Conservation (phyloP, 1,139 yeast species). For the Maudiozyma humilis region DNA sequence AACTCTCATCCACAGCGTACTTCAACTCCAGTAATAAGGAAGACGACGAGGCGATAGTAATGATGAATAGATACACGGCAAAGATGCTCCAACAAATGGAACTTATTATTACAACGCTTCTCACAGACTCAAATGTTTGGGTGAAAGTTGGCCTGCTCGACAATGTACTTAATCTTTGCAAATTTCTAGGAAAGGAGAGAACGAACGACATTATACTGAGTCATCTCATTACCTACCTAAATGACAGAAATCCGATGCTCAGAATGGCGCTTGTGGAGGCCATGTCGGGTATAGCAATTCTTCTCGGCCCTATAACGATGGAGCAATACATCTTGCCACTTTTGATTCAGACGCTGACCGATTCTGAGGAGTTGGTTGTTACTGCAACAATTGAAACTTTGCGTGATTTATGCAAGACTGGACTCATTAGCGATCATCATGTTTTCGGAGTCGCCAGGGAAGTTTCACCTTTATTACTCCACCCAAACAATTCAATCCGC, state of each 20-base stretch:
- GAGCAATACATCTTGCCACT: slow-evolving; percentile 86
- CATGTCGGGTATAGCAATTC: slow-evolving; percentile 71
- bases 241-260: slow-evolving; percentile 64
- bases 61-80: slow-evolving; percentile 16
- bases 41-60: slow-evolving; percentile 23
- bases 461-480: slow-evolving; percentile 51
- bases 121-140: slow-evolving; percentile 59
- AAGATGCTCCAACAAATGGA: slow-evolving; percentile 43
- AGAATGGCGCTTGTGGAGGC: slow-evolving; percentile 65
- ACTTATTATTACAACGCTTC: slow-evolving; percentile 50
- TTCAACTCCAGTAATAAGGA: neutral
- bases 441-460: slow-evolving; percentile 45
- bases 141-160: slow-evolving; percentile 65
- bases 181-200: slow-evolving; percentile 76
- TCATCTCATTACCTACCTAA: slow-evolving; percentile 83
- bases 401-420: slow-evolving; percentile 46
- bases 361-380: slow-evolving; percentile 76
- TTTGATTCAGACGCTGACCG: slow-evolving; percentile 71
- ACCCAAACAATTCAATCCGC: slow-evolving; percentile 84
- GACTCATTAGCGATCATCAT: slow-evolving; percentile 41
- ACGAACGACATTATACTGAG: slow-evolving; percentile 84
- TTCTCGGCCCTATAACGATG: slow-evolving; percentile 70
- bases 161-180: slow-evolving; percentile 66
- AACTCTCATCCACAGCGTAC: slow-evolving; percentile 38
- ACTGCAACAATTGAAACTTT: slow-evolving; percentile 67